phyloP scores from a whole-genome alignment of 768 basidiomycete species.

The Gelatoporia subvermispora region DNA sequence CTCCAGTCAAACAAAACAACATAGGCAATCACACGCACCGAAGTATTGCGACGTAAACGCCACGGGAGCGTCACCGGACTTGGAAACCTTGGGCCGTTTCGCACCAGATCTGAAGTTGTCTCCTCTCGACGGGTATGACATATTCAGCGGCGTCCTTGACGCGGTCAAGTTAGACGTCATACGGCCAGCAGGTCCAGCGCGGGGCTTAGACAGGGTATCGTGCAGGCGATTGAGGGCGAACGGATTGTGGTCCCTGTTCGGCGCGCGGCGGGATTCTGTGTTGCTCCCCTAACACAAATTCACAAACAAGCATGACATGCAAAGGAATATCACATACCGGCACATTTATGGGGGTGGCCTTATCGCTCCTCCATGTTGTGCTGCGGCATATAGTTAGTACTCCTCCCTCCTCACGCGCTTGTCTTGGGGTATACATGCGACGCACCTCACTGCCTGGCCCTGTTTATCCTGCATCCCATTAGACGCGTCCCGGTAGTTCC shows the following conservation, averaged over 20 bases:
- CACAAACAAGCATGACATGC: background rate
- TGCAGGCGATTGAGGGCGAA: background rate
- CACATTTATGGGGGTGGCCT: background rate
- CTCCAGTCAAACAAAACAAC: background rate
- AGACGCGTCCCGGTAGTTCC: no score
- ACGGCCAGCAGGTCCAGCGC: background rate
- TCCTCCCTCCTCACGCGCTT: no score
- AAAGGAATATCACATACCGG: background rate
- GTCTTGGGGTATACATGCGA: no score
- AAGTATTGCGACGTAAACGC: no score
- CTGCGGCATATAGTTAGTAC: background rate
- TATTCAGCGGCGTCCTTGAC: no score
- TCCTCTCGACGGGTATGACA: no score
- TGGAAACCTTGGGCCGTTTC: no score
- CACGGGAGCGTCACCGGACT: no score
- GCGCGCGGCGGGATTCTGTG: background rate
- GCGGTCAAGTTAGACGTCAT: background rate
- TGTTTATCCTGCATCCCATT: no score
- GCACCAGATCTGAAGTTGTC: no score
- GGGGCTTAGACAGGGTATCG: no score
- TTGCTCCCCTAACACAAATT: background rate
- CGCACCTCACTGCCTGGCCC: no score
- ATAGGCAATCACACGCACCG: background rate
- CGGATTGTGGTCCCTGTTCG: background rate
- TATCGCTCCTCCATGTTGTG: background rate